Evolutionary conservation across 2,329 filamentous ascomycete species (phyloP), one percentile per base, ranked within the genome.

Genomic region (Stachybotrys elegans): DNA sequence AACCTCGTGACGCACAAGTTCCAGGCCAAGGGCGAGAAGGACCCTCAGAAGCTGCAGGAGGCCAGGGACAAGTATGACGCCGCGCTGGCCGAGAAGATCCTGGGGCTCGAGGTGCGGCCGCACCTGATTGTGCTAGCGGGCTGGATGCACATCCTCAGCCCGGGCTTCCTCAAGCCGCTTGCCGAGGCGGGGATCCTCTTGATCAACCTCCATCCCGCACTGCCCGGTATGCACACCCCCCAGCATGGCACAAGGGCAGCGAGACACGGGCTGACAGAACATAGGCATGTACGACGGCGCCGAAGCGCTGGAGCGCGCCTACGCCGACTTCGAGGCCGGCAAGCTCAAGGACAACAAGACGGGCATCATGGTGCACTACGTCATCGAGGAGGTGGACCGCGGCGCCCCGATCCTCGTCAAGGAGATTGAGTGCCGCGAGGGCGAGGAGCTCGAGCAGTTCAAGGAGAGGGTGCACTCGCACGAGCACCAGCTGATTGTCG

Each of bases 331-430:
- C 60, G 65, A 82, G 59, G 69, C 67, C 3, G 76, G 78, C 6
- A 77, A 76, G 50, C 76, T 88, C 9, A 78, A 83, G 55, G 75
- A 86, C 52, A 76, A 76, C 51, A 76, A 75, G 51, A 94, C 90
- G 0, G 90, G 91, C 1, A 83, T 94, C 43, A 95, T 95, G 91
- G 81, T 89, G 14, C 90, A 95, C 67, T 84, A 91, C 65, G 89
- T 95, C 38, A 83, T 87, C 49, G 72, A 69, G 8, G 81, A 92
- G 61, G 88, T 95, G 43, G 90, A 95, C 68, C 78, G 84, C 57
- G 90, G 90, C 3, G 72, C 78, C 50, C 83, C 87, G 9, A 84
- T 95, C 54, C 57, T 91, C 48, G 76, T 83, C 2, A 65, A 74
- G 51, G 84, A 91, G 65, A 79, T 95, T 20, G 73, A 80, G 44